Conservation (phyloP, 805 yeast species). For the Candida taoyuanica region DNA sequence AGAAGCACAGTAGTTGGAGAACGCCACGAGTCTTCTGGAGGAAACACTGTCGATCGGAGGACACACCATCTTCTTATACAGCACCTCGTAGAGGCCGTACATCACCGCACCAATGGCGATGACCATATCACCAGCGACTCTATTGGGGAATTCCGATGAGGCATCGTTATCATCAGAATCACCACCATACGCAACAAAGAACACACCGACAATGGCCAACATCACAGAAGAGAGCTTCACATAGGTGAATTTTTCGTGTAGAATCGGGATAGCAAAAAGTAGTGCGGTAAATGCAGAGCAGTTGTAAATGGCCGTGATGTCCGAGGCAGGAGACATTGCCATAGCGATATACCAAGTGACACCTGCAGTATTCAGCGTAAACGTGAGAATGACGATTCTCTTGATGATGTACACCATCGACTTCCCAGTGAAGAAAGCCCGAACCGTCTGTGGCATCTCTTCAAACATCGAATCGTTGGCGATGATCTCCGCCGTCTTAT, state of each 20-base stretch:
- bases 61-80: slow-evolving; percentile 71
- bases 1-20: slow-evolving; percentile 73
- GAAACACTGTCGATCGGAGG: slow-evolving; percentile 62
- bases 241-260: slow-evolving; percentile 61
- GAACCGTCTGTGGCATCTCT: slow-evolving; percentile 13
- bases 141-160: slow-evolving; percentile 43
- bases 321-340: slow-evolving; percentile 74
- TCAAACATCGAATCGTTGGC: slow-evolving; percentile 15
- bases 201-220: slow-evolving; percentile 70
- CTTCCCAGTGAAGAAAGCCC: slow-evolving; percentile 10
- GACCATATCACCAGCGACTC: slow-evolving; percentile 64
- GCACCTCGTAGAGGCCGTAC: slow-evolving; percentile 80
- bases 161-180: slow-evolving; percentile 12
- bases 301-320: slow-evolving; percentile 86
- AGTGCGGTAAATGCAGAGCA: slow-evolving; percentile 88
- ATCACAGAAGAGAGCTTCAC: slow-evolving; percentile 63
- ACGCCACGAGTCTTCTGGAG: slow-evolving; percentile 69
- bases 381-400: slow-evolving; percentile 41
- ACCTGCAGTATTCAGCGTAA: slow-evolving; percentile 70
- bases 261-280: slow-evolving; percentile 71
- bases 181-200: slow-evolving; percentile 71
- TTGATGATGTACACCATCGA: slow-evolving; percentile 37
- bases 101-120: slow-evolving; percentile 71
- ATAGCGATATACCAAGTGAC: slow-evolving; percentile 84
- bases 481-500: slow-evolving; percentile 29